Evolutionary conservation across 1,284 basidiomycete genomes (phyloP).

Genomic region (Blastosporella zonata): DNA sequence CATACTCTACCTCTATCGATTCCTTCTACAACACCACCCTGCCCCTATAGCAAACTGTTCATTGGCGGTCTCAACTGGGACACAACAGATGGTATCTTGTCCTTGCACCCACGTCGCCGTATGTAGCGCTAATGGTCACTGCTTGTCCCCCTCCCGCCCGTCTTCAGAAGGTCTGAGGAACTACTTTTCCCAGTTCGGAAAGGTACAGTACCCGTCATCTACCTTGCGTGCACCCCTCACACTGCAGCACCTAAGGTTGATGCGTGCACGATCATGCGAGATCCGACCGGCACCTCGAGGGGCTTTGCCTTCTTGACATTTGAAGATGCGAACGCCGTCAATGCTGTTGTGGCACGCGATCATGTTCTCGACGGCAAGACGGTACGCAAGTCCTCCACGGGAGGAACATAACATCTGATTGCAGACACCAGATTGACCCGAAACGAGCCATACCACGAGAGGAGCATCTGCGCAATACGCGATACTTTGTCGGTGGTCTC

Average conservation of each 20-base stretch:
- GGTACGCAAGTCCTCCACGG: constrained; percentile 36
- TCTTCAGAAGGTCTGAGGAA: constrained; percentile 62
- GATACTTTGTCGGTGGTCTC: constrained; percentile 89
- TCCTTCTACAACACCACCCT: constrained; percentile 27
- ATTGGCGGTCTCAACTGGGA: constrained; percentile 98
- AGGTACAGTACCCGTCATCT: constrained; percentile 37
- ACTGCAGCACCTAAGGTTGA: constrained; percentile 56
- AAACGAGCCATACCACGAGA: constrained; percentile 92
- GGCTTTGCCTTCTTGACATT: constrained; percentile 97
- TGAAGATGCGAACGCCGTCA: constrained; percentile 78
- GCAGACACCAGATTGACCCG: constrained; percentile 78
- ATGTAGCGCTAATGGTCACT: constrained; percentile 39
- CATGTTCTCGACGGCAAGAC: constrained; percentile 92
- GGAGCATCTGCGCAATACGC: constrained; percentile 78
- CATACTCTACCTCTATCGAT: constrained; percentile 25
- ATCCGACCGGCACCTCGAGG: constrained; percentile 84
- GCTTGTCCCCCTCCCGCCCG: constrained; percentile 26
- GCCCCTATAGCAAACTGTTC: constrained; percentile 89
- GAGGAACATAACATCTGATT: constrained; percentile 4
- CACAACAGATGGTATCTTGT: constrained; percentile 86
- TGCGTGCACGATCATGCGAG: constrained; percentile 94
- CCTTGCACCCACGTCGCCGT: constrained; percentile 34
- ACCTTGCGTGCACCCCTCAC: constrained; percentile 8
- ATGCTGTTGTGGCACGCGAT: constrained; percentile 78
- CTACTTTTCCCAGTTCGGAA: constrained; percentile 72